Conservation (phyloP, 2,329 filamentous ascomycete genomes). For the Stemphylium lycopersici region DNA sequence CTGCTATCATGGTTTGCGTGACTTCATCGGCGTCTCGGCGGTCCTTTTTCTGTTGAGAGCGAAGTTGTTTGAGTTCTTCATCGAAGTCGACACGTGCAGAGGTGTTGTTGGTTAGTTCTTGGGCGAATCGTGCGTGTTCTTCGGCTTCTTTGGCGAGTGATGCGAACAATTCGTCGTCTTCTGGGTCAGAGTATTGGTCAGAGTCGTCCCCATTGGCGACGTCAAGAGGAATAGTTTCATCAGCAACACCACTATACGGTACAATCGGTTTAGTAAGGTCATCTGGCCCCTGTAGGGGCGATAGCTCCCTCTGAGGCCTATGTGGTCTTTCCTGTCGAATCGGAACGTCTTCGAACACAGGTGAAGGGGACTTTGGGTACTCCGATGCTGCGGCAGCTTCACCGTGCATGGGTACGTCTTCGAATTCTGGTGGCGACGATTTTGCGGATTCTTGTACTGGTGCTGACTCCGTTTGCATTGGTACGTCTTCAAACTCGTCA, state of each 20-base stretch:
- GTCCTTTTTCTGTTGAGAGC: conserved; percentile 95
- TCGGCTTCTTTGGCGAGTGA: conserved; percentile 90
- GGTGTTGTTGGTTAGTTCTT: conserved; percentile 78
- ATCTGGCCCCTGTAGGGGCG: conserved; percentile 38
- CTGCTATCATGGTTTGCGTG: conserved; percentile 91
- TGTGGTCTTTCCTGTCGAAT: conserved; percentile 22
- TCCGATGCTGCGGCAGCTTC: conserved; percentile 10
- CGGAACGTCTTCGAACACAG: conserved; percentile 59
- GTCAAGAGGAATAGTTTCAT: conserved; percentile 36
- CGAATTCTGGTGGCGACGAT: conserved; percentile 58
- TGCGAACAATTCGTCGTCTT: conserved; percentile 86
- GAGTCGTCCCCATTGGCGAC: conserved; percentile 37
- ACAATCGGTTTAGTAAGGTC: conserved; percentile 39
- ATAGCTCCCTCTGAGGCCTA: conserved; percentile 26
- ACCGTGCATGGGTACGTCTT: conserved; percentile 52
- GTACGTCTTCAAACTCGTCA: conserved; percentile 59
- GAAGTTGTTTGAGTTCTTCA: conserved; percentile 81
- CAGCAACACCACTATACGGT: conserved; percentile 39
- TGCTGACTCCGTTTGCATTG: conserved; percentile 13
- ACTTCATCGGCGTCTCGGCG: conserved; percentile 95
- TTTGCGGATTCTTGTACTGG: conserved; percentile 27
- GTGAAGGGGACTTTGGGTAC: conserved; percentile 51
- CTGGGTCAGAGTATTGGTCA: conserved; percentile 72
- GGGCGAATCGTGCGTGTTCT: conserved; percentile 92
- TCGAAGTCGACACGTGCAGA: conserved; percentile 78